These are phyloP conservation scores for Trichophyton benhamiae DNA, from an alignment of 2,329 filamentous ascomycete genomes.

Conservation along the genomic window DNA sequence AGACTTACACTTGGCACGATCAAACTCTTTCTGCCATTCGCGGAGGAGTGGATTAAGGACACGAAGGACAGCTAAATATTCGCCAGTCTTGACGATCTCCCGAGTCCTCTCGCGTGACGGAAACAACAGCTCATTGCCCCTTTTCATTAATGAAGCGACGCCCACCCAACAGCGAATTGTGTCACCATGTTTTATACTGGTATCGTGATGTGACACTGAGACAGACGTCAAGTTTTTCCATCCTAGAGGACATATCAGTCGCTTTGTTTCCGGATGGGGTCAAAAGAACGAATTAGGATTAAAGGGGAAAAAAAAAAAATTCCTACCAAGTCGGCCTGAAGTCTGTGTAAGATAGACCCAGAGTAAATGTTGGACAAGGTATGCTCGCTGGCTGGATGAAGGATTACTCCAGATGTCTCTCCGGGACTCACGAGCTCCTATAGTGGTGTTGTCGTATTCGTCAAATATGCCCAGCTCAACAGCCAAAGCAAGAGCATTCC, in stretches of 20 bases:
- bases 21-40: constrained; percentile 54
- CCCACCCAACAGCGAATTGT: constrained; percentile 57
- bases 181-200: constrained; percentile 14
- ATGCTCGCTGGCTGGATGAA: constrained; percentile 22
- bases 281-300: constrained; percentile 10
- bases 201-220: constrained; percentile 14
- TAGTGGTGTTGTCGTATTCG: constrained; percentile 34
- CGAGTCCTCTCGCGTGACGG: constrained; percentile 67
- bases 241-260: constrained; percentile 6
- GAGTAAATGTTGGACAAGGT: constrained; percentile 29
- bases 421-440: constrained; percentile 14
- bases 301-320: constrained; percentile 11
- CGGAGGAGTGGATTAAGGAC: constrained; percentile 63
- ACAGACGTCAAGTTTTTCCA: constrained; percentile 17
- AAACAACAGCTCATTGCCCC: constrained; percentile 72
- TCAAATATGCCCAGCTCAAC: constrained; percentile 43
- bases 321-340: constrained; percentile 40
- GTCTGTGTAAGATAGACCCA: constrained; percentile 42
- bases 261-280: constrained; percentile 8
- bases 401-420: constrained; percentile 19
- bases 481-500: constrained; percentile 41
- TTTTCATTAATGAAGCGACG: constrained; percentile 74
- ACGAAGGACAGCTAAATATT: constrained; percentile 63
- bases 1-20: constrained; percentile 23
- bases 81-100: constrained; percentile 65